Percentiles rank a stretch among this genome's conserved stretches.
phyloP scores from a whole-genome alignment of 306 rosid species.

The Vachellia pachyceras region DNA sequence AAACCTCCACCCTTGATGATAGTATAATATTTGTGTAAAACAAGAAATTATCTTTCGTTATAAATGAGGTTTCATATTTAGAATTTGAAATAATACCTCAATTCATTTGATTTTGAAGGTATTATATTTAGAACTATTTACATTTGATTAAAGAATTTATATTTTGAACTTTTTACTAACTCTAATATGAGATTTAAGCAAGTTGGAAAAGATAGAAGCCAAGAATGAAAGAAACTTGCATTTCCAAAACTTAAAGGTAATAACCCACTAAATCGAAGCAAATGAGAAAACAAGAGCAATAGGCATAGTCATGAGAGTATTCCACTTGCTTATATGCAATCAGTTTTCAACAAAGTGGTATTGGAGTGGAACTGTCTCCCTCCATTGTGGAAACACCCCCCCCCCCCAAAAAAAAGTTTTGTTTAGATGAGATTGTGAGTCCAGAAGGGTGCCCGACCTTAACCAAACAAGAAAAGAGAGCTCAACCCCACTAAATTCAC shows the following conservation, averaged over 20 bases:
- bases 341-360: not conserved
- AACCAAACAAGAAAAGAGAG: slow-evolving; percentile 43
- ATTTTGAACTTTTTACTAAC: not conserved
- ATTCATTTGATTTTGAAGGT: too few relatives aligned
- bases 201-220: not conserved
- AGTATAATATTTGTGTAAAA: too few relatives aligned
- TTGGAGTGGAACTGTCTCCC: slow-evolving; percentile 3
- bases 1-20: too few relatives aligned
- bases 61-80: too few relatives aligned
- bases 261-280: not conserved
- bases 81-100: not conserved
- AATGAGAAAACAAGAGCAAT: not conserved
- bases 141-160: too few relatives aligned
- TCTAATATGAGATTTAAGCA: not conserved
- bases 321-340: not conserved
- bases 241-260: not conserved
- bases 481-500: slow-evolving; percentile 33
- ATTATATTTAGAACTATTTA: too few relatives aligned
- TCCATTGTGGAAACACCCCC: slow-evolving; percentile 16
- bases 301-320: not conserved
- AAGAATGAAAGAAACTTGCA: not conserved
- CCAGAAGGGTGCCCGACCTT: slow-evolving; percentile 33
- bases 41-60: too few relatives aligned
- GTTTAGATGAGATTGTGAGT: slow-evolving; percentile 21
- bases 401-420: not conserved